Base-by-base conservation (phyloP, 1,284 basidiomycete species). In the Xanthoconium separans region DNA sequence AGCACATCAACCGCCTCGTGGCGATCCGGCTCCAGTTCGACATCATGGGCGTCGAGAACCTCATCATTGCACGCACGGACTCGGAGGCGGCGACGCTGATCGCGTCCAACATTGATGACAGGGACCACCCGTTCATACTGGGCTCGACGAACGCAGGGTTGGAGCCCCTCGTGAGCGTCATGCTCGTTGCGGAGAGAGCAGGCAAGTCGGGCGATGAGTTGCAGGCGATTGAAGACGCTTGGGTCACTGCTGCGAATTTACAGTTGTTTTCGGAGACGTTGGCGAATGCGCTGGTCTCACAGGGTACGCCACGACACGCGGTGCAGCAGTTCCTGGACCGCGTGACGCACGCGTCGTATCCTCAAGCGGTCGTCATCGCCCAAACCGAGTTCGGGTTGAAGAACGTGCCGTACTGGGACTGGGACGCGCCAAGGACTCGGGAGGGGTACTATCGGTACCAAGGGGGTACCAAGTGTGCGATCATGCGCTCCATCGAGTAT, bases 371-470 rank as follows among this genome's bases (percentile, higher is more conserved):
- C 58, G 73, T 75, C 51, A 84, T 97, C 58, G 95, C 95, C 2
- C 82, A 88, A 71, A 83, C 82, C 61, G 84, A 91, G 59, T 91
- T 89, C 68, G 91, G 91, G 42, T 77, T 97, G 58, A 84, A 81
- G 71, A 76, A 70, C 44, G 78, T 82, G 37, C 88, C 89, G 13
- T 82, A 80, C 82, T 98, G 93, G 89, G 82, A 95, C 75, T 98
- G 96, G 95, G 91, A 98, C 69, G 81, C 89, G 24, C 93, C 95
- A 44, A 81, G 96, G 53, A 98, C 96, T 0, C 85, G 95, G 51
- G 96, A 98, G 73, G 95, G 95, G 45, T 97, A 84, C 80, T 98
- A 96, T 81, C 87, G 95, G 61, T 98, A 96, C 81, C 93, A 95
- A 73, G 95, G 96, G 57, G 96, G 96, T 16, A 99, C 95, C 7